phyloP scores from a whole-genome alignment of 176 grass and related monocot genomes.

The Elaeis guineensis region DNA sequence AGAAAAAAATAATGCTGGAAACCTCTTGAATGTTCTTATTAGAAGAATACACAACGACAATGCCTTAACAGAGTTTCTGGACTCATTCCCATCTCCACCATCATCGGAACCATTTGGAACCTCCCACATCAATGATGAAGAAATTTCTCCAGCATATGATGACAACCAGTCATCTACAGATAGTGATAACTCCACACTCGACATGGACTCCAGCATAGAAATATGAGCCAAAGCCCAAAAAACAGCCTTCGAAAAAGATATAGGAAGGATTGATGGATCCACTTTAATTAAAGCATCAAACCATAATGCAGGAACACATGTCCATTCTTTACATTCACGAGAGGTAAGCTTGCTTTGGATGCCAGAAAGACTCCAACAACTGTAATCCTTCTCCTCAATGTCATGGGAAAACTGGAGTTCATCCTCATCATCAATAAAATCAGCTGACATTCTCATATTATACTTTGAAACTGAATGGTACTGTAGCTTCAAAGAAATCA shows the following conservation, averaged over 20 bases:
- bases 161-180: conserved; percentile 69
- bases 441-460: conserved; percentile 24
- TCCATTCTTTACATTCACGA: conserved; percentile 76
- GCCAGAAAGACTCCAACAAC: conserved; percentile 78
- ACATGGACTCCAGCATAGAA: conserved; percentile 50
- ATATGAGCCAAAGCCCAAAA: conserved; percentile 82
- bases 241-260: conserved; percentile 84
- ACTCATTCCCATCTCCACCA: conserved; percentile 72
- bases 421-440: conserved; percentile 60
- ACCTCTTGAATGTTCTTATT: conserved; percentile 81
- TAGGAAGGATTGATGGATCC: conserved; percentile 64
- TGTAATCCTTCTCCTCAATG: conserved; percentile 38
- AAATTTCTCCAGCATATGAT: conserved; percentile 58
- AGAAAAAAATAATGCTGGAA: conserved; percentile 1
- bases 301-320: conserved; percentile 79
- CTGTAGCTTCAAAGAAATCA: conserved; percentile 64
- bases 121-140: conserved; percentile 75
- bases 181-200: conserved; percentile 34
- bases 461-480: conserved; percentile 23
- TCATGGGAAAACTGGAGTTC: conserved; percentile 44
- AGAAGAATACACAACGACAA: conserved; percentile 40
- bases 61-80: conserved; percentile 67
- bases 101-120: conserved; percentile 73
- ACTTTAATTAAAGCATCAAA: conserved; percentile 64
- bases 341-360: conserved; percentile 68